Percentiles rank a stretch among this genome's conserved stretches.
These are phyloP conservation scores for Penicillium freii DNA, from an alignment of 2,329 filamentous ascomycete species.

Conservation along the genomic window DNA sequence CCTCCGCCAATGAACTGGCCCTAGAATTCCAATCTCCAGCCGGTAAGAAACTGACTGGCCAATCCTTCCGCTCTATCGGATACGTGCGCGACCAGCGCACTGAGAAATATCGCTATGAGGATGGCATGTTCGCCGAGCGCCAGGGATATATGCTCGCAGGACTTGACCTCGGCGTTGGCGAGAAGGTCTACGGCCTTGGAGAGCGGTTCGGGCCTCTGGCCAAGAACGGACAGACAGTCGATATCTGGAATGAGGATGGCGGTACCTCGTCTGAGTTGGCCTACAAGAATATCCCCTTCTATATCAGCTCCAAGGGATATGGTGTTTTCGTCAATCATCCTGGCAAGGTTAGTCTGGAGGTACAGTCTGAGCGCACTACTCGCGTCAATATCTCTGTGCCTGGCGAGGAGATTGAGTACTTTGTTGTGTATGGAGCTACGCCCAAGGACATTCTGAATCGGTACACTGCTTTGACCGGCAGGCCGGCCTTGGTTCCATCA, in stretches of 20 bases:
- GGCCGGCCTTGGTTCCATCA: slow-evolving; percentile 62
- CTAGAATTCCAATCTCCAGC: slow-evolving; percentile 28
- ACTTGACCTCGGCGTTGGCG: slow-evolving; percentile 49
- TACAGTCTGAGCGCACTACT: slow-evolving; percentile 70
- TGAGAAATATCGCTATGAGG: slow-evolving; percentile 31
- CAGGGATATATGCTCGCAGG: slow-evolving; percentile 42
- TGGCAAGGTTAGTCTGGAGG: slow-evolving; percentile 67
- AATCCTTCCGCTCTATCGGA: slow-evolving; percentile 42
- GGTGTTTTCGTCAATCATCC: slow-evolving; percentile 73
- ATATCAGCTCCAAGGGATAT: slow-evolving; percentile 62
- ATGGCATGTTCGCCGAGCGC: slow-evolving; percentile 39
- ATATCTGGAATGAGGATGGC: slow-evolving; percentile 61
- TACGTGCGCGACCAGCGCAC: slow-evolving; percentile 38
- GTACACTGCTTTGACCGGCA: slow-evolving; percentile 67
- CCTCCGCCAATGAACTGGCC: slow-evolving; percentile 35
- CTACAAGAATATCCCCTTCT: slow-evolving; percentile 45
- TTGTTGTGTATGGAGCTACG: slow-evolving; percentile 67
- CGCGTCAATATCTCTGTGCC: slow-evolving; percentile 68
- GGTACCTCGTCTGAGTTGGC: slow-evolving; percentile 42
- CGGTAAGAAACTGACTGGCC: slow-evolving; percentile 35
- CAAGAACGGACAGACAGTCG: slow-evolving; percentile 69
- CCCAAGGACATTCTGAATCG: slow-evolving; percentile 69
- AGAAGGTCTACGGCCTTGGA: slow-evolving; percentile 71
- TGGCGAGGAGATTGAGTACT: slow-evolving; percentile 70
- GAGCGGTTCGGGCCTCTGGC: slow-evolving; percentile 75